Evolutionary conservation across 306 rosid genomes (phyloP).

Genomic region (Bauhinia variegata): DNA sequence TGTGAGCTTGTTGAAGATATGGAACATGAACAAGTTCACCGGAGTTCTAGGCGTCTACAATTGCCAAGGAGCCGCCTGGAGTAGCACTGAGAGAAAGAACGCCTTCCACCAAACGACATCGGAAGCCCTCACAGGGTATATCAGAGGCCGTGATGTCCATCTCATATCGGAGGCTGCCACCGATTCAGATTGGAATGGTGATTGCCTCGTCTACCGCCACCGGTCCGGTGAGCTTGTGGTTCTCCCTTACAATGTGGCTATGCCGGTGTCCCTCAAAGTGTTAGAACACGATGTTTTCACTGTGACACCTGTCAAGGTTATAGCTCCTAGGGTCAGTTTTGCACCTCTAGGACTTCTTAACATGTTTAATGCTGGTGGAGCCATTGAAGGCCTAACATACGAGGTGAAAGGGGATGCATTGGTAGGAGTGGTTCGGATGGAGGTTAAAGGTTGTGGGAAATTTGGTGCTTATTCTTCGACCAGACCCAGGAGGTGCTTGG

Average conservation of each 20-base stretch:
- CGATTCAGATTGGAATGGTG: conserved; percentile 63
- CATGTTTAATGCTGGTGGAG: conserved; percentile 91
- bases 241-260: conserved; percentile 65
- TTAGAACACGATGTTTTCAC: conserved; percentile 74
- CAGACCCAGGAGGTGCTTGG: conserved; percentile 60
- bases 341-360: conserved; percentile 76
- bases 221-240: conserved; percentile 47
- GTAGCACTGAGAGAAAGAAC: conserved; percentile 59
- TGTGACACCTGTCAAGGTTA: conserved; percentile 66
- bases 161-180: conserved; percentile 53
- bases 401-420: conserved; percentile 43
- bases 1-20: conserved; percentile 77
- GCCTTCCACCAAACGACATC: conserved; percentile 59
- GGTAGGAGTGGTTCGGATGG: conserved; percentile 54
- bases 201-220: conserved; percentile 61
- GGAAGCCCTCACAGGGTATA: conserved; percentile 54
- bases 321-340: conserved; percentile 53
- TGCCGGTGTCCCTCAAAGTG: conserved; percentile 78
- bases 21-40: conserved; percentile 84
- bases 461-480: conserved; percentile 76
- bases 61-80: conserved; percentile 99
- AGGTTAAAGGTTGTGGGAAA: conserved; percentile 77
- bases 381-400: conserved; percentile 65
- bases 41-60: conserved; percentile 87
- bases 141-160: conserved; percentile 78